Base-by-base conservation (phyloP, 2,329 filamentous ascomycete species). In the Xylariaceae sp. region DNA sequence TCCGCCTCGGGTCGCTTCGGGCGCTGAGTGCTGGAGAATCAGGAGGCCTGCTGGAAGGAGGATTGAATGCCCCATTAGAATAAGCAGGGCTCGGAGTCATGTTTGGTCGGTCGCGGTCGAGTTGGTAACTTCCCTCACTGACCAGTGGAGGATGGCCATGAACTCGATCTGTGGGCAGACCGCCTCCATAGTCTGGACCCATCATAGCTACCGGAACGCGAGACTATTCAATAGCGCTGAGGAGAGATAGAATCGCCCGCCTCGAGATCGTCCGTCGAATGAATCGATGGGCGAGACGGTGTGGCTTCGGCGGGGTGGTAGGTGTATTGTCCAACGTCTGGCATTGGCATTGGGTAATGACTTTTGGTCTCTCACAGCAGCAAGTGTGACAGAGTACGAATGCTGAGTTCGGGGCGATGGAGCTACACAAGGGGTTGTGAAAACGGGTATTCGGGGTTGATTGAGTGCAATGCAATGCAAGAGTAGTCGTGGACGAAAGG, bases 1-100 rank as follows among this genome's bases (percentile, higher is more conserved):
- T 81, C 54, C 64, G 71, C 53, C 74, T 67, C 44, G 67, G 63
- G 42, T 78, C 74, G 43, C 56, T 54, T 24, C 72, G 46, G 37
- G 56, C 56, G 49, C 63, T 65, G 24, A 63, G 57, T 15, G 64
- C 59, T 8, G 67, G 67, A 0, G 68, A 70, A 16, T 45, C 60
- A 29, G 64, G 59, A 7, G 54, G 53, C 24, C 61, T 53, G 17
- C 37, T 53, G n/a, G 53, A 57, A n/a, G 58, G 50, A 24, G 55
- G 45, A 37, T 48, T 45, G 26, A 29, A 57, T 28, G 47, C 54
- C 35, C 59, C 56, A 34, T 61, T 61, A 22, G 52, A 49, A 40
- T 56, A 58, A 19, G 57, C 46, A 15, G 60, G 60, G 37, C 59
- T 63, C 16, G 60, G 52, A 4, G 58, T 61, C 56, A 62, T 57